Conservation (phyloP, 768 basidiomycete genomes). For the Lyophyllum shimeji region DNA sequence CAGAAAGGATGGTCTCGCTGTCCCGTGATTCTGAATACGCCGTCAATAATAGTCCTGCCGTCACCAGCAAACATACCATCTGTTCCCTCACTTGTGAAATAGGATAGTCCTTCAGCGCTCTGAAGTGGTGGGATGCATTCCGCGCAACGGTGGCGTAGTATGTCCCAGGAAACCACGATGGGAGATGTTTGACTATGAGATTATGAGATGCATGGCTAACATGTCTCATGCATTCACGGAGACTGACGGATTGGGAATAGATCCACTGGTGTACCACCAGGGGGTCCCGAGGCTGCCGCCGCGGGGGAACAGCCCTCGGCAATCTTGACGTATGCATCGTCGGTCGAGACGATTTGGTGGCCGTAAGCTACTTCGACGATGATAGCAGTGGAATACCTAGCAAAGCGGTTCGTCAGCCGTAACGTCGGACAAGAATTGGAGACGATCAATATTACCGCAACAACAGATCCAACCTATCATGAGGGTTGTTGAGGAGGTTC, state of each 20-base stretch:
- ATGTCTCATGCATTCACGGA: no score
- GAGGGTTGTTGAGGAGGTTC: slow-evolving; percentile 23
- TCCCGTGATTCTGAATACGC: slow-evolving; percentile 5
- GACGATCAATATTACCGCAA: background rate
- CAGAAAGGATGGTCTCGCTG: slow-evolving; percentile 14
- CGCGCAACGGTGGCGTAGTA: slow-evolving; percentile 12
- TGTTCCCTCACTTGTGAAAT: slow-evolving; percentile 10
- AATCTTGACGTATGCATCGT: slow-evolving; percentile 16
- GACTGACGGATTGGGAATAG: slow-evolving; percentile 13
- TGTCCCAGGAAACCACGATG: slow-evolving; percentile 17
- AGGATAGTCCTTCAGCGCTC: slow-evolving; percentile 15
- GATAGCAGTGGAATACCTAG: slow-evolving; percentile 16
- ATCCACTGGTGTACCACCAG: slow-evolving; percentile 16
- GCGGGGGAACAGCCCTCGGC: slow-evolving; percentile 2
- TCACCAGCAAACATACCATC: slow-evolving; percentile 9
- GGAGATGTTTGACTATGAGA: slow-evolving; percentile 10
- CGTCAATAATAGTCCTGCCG: background rate
- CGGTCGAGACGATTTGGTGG: slow-evolving; percentile 11
- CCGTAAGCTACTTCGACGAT: slow-evolving; percentile 20
- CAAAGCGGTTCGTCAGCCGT: background rate
- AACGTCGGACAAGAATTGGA: background rate
- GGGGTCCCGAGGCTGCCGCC: slow-evolving; percentile 3
- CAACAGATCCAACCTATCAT: slow-evolving; percentile 1
- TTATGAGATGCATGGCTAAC: background rate
- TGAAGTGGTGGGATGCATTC: background rate